Base-by-base conservation (phyloP, 139 green algal species). In the Pseudopediastrum boryanum region DNA sequence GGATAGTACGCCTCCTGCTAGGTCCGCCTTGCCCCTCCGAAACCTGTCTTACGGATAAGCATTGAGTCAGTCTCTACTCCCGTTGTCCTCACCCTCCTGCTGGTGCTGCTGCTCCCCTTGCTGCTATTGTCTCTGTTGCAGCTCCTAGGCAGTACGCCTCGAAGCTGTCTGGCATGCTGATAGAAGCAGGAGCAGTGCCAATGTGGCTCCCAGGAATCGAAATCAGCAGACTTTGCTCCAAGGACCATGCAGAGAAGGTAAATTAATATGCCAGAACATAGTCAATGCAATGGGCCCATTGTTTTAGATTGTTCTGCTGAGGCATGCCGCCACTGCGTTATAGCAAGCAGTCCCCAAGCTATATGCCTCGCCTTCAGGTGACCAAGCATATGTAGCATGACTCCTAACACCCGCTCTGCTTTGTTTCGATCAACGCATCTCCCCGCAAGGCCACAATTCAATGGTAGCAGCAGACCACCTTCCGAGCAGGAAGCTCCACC, bases 141-240 rank as follows among this genome's bases (percentile, higher is more conserved):
- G 86, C 87, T 1, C 91, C 91, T 1, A 59, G 88, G 4, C 90
- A 93, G 71, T 95, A 95, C 62, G 88, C 88, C 1, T 54, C 66
- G 33, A 91, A 90, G 82, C 83, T 95, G 31, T 61, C 50, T 0
- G 44, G 43, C 12, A 72, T 79, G 41, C 84, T 95, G 7, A 43
- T 89, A 12, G 82, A 80, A 25, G 83, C 87, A 29, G 90, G 90
- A 3, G 87, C 88, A 4, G 78, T 74, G 21, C 86, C 88, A 4
- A 61, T 92, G 3, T 92, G 89, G 86, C 19, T 93, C 8, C 91
- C 91, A 12, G 77, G 65, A 16, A 84, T 95, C 25, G 43, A 77
- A 3, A 91, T 93, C 68, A 83, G 38, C 6, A 52, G 41, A 5
- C 78, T 93, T 9, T n/a, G 23, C 23, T 13, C 46, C 6, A 31